Evolutionary conservation across 2,329 filamentous ascomycete species (phyloP).

Genomic region (Verticillium tricorpus): DNA sequence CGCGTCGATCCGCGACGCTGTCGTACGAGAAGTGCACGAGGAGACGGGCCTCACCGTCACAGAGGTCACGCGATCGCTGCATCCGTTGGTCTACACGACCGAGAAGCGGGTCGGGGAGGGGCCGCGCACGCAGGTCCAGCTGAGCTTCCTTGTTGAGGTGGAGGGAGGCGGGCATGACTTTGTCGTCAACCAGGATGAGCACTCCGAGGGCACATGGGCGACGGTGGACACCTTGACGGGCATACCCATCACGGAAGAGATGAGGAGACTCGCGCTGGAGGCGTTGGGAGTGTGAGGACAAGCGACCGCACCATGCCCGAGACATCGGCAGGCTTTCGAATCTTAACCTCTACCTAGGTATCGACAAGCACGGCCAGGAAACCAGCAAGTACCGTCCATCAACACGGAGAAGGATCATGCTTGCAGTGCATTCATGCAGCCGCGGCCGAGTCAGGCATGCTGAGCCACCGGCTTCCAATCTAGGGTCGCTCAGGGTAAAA

Average conservation of each 20-base stretch:
- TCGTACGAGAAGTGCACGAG: conserved; percentile 4
- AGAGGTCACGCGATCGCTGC: neutral
- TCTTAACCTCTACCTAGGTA: too few species aligned
- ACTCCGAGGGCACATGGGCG: neutral
- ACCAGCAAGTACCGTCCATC: too few species aligned
- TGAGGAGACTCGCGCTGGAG: neutral
- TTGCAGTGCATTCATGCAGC: too few species aligned
- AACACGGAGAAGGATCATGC: too few species aligned
- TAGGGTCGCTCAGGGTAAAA: too few species aligned
- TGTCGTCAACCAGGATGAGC: neutral
- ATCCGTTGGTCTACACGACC: neutral
- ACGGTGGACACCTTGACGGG: neutral
- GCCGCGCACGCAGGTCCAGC: neutral
- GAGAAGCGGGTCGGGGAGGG: neutral
- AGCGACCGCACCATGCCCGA: too few species aligned
- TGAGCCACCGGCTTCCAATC: too few species aligned
- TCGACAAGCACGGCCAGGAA: too few species aligned
- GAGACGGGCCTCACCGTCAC: neutral
- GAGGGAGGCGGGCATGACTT: neutral
- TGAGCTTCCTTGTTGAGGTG: neutral
- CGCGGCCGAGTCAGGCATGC: too few species aligned
- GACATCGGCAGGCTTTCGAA: too few species aligned
- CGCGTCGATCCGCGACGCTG: neutral
- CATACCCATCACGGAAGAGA: neutral
- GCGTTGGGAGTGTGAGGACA: too few species aligned